Evolutionary conservation across 2,329 filamentous ascomycete species (phyloP).

Genomic region (Exophiala spinifera): DNA sequence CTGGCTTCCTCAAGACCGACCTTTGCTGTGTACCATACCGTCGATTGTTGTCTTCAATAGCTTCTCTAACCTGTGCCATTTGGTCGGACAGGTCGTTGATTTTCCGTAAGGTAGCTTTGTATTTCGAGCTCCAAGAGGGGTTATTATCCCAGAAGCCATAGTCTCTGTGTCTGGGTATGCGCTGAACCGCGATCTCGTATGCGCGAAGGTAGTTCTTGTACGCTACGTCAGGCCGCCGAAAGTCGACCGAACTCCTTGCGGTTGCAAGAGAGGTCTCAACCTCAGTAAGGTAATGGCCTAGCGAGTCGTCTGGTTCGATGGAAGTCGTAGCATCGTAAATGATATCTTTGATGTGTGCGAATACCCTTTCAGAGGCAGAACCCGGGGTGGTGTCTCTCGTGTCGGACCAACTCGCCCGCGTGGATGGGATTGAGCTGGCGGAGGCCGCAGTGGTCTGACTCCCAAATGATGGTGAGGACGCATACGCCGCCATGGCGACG

Average conservation of each 20-base stretch:
- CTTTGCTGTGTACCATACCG: constrained; percentile 56
- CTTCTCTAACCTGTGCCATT: constrained; percentile 58
- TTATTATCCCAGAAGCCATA: constrained; percentile 61
- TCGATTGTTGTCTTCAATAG: constrained; percentile 63
- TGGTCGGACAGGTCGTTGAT: constrained; percentile 29
- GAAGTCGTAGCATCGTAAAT: constrained; percentile 47
- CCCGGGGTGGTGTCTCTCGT: constrained; percentile 15
- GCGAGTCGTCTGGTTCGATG: constrained; percentile 24
- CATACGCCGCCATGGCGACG: constrained; percentile 28
- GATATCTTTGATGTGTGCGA: constrained; percentile 45
- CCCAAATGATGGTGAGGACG: constrained; percentile 20
- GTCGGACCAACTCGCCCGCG: constrained; percentile 26
- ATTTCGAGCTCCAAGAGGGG: constrained; percentile 48
- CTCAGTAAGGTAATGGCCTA: constrained; percentile 27
- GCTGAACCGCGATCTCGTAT: constrained; percentile 71
- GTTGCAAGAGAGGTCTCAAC: constrained; percentile 42
- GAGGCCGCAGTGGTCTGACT: constrained; percentile 14
- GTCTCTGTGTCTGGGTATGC: constrained; percentile 73
- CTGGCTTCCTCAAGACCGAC: constrained; percentile 14
- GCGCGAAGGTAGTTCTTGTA: constrained; percentile 82
- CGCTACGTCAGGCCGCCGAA: constrained; percentile 68
- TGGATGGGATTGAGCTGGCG: constrained; percentile 6
- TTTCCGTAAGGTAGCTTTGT: constrained; percentile 41
- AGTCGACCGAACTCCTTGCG: constrained; percentile 45
- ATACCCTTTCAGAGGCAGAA: constrained; percentile 27